phyloP scores from a whole-genome alignment of 169 alveolate species.

The Plasmodium malariae region DNA sequence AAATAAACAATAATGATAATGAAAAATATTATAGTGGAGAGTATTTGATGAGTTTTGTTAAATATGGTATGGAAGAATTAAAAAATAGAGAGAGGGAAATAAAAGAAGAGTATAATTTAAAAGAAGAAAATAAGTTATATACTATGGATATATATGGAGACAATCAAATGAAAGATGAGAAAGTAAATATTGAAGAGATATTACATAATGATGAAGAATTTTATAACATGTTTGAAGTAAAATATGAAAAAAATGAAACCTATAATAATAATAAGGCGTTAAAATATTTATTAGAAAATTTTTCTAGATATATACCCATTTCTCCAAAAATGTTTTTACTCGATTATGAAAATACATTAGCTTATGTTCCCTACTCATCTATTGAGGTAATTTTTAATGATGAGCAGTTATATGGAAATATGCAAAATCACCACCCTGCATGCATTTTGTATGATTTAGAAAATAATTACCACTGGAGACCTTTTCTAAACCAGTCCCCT shows the following conservation, averaged over 20 bases:
- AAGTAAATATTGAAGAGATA: conserved; percentile 55
- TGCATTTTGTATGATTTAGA: conserved; percentile 89
- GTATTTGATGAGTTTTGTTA: conserved; percentile 41
- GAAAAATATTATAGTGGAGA: conserved; percentile 71
- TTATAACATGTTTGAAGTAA: conserved; percentile 62
- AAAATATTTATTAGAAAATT: conserved; percentile 78
- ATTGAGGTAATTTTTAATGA: conserved; percentile 88
- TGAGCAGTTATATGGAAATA: conserved; percentile 89
- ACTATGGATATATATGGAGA: conserved; percentile 72
- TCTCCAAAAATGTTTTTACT: conserved; percentile 78
- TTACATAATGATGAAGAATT: conserved; percentile 68
- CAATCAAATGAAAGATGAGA: conserved; percentile 58
- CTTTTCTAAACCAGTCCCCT: conserved; percentile 83
- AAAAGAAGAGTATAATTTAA: conserved; percentile 52
- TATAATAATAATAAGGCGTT: conserved; percentile 62
- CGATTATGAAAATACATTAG: conserved; percentile 83
- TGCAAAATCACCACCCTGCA: conserved; percentile 91
- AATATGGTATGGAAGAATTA: conserved; percentile 68
- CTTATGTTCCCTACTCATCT: conserved; percentile 87
- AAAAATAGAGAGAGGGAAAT: conserved; percentile 51
- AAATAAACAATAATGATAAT: conserved; percentile 11
- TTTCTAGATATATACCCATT: conserved; percentile 80
- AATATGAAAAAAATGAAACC: conserved; percentile 75
- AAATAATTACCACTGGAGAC: conserved; percentile 84
- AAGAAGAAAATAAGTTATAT: conserved; percentile 71